A percentile compares a stretch with the other conserved stretches of the same genome.
Conservation (phyloP, 257 asterid species). For the Parsonsia alboflavescens region DNA sequence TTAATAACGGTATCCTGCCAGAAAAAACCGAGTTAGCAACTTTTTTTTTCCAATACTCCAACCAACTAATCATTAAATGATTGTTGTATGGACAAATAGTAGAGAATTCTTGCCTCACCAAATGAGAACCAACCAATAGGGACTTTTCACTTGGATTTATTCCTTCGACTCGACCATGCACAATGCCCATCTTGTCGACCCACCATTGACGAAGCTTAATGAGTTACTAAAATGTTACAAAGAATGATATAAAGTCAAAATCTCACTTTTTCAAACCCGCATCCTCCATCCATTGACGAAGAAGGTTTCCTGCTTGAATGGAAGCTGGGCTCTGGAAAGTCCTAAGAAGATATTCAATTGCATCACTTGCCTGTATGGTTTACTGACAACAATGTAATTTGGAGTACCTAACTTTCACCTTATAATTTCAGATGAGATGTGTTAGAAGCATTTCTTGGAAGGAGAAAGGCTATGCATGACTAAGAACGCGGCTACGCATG, state of each 20-base stretch:
- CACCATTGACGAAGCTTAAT: constrained; percentile 45
- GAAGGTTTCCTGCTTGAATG: constrained; percentile 56
- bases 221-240: constrained; percentile 6
- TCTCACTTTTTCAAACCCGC: constrained; percentile 87
- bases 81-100: constrained; percentile 12
- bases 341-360: constrained; percentile 74
- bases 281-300: constrained; percentile 89
- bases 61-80: constrained; percentile 3
- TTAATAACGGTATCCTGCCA: constrained; percentile 90
- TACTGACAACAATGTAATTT: constrained; percentile 2
- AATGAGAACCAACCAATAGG: constrained; percentile 92
- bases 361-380: constrained; percentile 78
- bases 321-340: constrained; percentile 96
- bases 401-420: not conserved
- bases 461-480: not conserved
- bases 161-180: constrained; percentile 88
- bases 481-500: too few relatives aligned
- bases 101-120: constrained; percentile 53
- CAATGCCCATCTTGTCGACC: constrained; percentile 96
- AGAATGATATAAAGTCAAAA: constrained; percentile 5
- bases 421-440: not conserved
- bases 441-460: not conserved
- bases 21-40: constrained; percentile 14
- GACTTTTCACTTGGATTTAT: constrained; percentile 72
- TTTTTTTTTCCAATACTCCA: not conserved